Percentiles rank a stretch among this genome's conserved stretches.
Evolutionary conservation across 1,139 yeast species (phyloP).

Genomic region (Blastobotrys proliferans): DNA sequence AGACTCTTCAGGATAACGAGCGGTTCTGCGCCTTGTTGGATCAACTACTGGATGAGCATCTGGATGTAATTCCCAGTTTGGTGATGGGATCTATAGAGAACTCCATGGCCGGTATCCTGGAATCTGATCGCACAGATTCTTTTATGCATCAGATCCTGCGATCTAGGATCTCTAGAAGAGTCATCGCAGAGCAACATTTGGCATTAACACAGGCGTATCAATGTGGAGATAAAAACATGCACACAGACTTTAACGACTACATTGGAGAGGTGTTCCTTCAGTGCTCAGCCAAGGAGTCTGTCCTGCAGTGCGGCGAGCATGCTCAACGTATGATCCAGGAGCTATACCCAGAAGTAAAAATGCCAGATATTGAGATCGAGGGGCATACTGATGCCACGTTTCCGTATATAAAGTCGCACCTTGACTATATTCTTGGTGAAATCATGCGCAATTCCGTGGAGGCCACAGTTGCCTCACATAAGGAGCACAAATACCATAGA

Average conservation of each 20-base stretch:
- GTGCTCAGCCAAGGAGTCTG: conserved; percentile 70
- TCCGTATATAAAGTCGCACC: conserved; percentile 81
- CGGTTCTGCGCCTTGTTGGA: conserved; percentile 62
- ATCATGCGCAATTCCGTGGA: conserved; percentile 79
- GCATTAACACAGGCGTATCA: conserved; percentile 65
- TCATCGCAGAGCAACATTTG: conserved; percentile 86
- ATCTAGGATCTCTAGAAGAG: conserved; percentile 82
- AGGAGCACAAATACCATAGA: conserved; percentile 31
- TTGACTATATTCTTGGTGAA: conserved; percentile 83
- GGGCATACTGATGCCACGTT: conserved; percentile 59
- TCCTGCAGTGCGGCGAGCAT: conserved; percentile 52
- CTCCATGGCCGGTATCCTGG: conserved; percentile 58
- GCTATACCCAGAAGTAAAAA: conserved; percentile 48
- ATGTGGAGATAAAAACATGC: conserved; percentile 27
- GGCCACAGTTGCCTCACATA: conserved; percentile 56
- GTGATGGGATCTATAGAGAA: conserved; percentile 92
- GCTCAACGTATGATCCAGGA: conserved; percentile 39
- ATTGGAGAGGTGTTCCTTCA: conserved; percentile 83
- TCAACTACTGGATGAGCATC: conserved; percentile 64
- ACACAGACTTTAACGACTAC: conserved; percentile 43
- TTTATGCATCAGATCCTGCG: conserved; percentile 74
- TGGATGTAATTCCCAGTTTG: conserved; percentile 75
- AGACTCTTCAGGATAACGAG: conserved; percentile 67
- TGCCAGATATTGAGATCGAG: conserved; percentile 73
- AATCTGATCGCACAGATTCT: conserved; percentile 59